Evolutionary conservation across 257 asterid genomes (phyloP).

Genomic region (Penstemon barbatus): DNA sequence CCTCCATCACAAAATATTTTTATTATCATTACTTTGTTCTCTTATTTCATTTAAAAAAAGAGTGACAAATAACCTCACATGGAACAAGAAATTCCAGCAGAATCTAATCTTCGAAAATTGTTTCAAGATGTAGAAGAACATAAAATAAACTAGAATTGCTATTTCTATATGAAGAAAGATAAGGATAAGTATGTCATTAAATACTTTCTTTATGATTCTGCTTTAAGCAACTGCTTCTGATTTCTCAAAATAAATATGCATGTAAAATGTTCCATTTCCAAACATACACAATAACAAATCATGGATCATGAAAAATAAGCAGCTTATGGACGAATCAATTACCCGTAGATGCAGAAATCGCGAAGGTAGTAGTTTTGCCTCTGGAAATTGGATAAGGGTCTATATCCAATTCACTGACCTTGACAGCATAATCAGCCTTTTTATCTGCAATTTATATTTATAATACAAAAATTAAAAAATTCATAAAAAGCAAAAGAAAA

Average conservation of each 20-base stretch:
- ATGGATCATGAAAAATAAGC: neutral
- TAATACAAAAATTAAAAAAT: neutral
- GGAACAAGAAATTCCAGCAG: too few species aligned
- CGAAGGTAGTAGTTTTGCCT: conserved; percentile 58
- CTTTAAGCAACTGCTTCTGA: too few species aligned
- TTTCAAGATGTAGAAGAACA: too few species aligned
- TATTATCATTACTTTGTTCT: too few species aligned
- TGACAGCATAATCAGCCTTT: conserved; percentile 57
- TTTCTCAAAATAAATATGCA: neutral
- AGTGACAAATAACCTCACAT: too few species aligned
- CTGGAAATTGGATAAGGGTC: conserved; percentile 66
- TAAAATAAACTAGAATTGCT: too few species aligned
- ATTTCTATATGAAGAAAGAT: too few species aligned
- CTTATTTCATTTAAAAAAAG: too few species aligned
- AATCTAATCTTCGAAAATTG: too few species aligned
- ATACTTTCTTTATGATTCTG: too few species aligned
- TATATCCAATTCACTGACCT: conserved; percentile 64
- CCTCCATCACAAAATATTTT: too few species aligned
- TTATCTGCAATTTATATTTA: conserved; percentile 42
- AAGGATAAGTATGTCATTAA: too few species aligned
- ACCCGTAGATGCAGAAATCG: conserved; percentile 73
- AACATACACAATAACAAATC: neutral
- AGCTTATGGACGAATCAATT: conserved; percentile 17
- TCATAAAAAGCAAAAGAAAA: neutral
- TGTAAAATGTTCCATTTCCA: neutral